Percentiles rank a stretch among this genome's conserved stretches.
Conservation (phyloP, 306 rosid species). For the Nissolia schottii region DNA sequence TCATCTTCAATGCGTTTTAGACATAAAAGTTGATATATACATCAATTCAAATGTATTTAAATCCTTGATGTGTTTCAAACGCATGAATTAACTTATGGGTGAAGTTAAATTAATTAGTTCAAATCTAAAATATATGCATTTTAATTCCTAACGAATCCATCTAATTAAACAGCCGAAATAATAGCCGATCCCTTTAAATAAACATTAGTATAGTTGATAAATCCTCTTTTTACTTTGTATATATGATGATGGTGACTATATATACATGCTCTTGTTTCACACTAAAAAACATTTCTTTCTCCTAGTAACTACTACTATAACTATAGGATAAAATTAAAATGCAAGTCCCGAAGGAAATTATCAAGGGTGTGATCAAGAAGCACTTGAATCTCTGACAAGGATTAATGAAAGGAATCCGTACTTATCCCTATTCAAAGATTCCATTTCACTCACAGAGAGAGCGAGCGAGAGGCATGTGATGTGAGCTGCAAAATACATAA, state of each 20-base stretch:
- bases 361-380: neutral
- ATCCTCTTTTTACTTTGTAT: neutral
- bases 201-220: too few species aligned
- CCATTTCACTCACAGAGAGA: neutral
- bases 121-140: too few species aligned
- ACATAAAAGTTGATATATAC: too few species aligned
- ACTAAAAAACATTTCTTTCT: neutral
- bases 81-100: too few species aligned
- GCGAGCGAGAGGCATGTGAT: too few species aligned
- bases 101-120: too few species aligned
- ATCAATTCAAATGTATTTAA: too few species aligned
- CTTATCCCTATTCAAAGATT: slow-evolving; percentile 14
- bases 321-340: neutral
- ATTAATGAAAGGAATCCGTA: neutral
- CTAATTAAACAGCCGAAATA: neutral
- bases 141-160: too few species aligned
- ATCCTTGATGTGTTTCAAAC: too few species aligned
- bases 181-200: too few species aligned
- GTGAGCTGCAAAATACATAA: slow-evolving; percentile 12
- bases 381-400: neutral
- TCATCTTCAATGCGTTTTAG: too few species aligned
- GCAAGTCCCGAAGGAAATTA: neutral
- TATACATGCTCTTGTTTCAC: neutral
- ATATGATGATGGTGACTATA: neutral
- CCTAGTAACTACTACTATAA: neutral